Base-by-base conservation (phyloP, 495 filamentous ascomycete species). In the Cercophora newfieldiana region DNA sequence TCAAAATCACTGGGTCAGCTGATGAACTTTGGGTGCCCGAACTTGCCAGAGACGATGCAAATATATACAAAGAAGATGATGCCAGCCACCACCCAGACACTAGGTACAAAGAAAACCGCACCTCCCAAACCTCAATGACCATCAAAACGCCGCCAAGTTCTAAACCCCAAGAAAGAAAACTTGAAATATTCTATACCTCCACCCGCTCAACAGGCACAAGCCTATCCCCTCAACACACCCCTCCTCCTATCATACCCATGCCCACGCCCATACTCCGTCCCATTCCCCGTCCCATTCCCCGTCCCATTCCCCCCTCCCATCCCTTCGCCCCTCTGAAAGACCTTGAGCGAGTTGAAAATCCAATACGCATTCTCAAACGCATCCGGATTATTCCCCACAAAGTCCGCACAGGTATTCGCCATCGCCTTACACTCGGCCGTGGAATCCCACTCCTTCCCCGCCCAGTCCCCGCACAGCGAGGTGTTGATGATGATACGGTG, bases 391-490 rank as follows among this genome's bases (percentile, higher is more conserved):
- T 78, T 68, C n/a, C 79, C 82, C n/a, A 94, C 91, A 69, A 84
- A 91, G 16, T 82, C 83, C 61, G 83, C 72, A 71, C 91, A 93
- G 37, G 82, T 86, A 8, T 75, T 29, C 4, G 81, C 84, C 64
- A 77, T 75, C 53, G 72, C 61, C 24, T 68, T 64, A 70, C 84
- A 86, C 49, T 73, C 71, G 12, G 65, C 25, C 64, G 81, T 77
- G 12, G 28, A 16, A 14, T 31, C 59, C 80, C 83, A 89, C 26
- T 86, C 85, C 54, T 84, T 80, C 33, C 91, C 94, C 19, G 93
- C 93, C 91, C 91, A 97, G 66, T 92, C 88, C 44, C 94, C 94
- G 76, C 94, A 97, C 78, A 97, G 93, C 0, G 88, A 90, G 0
- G 87, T 90, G 76, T 98, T 86, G 72, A 97, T 88, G 62, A 96